Conservation (phyloP, 345 rosid species). For the Streptanthus diversifolius region DNA sequence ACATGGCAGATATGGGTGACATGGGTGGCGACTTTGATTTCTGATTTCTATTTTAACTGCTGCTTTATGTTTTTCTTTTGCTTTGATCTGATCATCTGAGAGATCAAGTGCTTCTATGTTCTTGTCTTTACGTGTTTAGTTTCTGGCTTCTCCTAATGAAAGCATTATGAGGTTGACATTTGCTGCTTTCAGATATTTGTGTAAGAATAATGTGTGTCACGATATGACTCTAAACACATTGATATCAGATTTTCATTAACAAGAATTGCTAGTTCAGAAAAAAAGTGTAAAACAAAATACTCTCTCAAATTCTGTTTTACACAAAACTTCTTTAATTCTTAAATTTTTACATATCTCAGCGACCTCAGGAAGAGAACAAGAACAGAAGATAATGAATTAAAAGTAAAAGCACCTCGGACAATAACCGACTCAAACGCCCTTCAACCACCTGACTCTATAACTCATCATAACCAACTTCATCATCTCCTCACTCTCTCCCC, state of each 20-base stretch:
- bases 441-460: conserved; percentile 25
- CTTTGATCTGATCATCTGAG: conserved; percentile 17
- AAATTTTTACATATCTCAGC: background rate
- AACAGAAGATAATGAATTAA: no score
- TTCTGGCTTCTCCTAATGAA: background rate
- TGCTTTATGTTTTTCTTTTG: background rate
- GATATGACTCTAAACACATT: background rate
- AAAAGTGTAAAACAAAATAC: background rate
- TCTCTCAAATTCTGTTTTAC: no score
- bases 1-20: conserved; percentile 29
- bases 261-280: background rate
- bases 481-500: conserved; percentile 32
- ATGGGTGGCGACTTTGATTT: conserved; percentile 39
- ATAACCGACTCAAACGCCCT: background rate
- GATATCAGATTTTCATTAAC: background rate
- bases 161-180: background rate
- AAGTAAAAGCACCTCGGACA: no score
- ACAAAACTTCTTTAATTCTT: background rate
- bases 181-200: background rate
- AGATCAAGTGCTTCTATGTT: conserved; percentile 1
- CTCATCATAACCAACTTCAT: conserved; percentile 45
- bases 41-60: conserved; percentile 4
- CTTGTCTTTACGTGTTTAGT: background rate
- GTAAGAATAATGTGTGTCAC: background rate
- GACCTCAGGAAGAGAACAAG: background rate